These are phyloP conservation scores for Botrytis hyacinthi DNA, from an alignment of 2,329 filamentous ascomycete genomes.

Conservation along the genomic window DNA sequence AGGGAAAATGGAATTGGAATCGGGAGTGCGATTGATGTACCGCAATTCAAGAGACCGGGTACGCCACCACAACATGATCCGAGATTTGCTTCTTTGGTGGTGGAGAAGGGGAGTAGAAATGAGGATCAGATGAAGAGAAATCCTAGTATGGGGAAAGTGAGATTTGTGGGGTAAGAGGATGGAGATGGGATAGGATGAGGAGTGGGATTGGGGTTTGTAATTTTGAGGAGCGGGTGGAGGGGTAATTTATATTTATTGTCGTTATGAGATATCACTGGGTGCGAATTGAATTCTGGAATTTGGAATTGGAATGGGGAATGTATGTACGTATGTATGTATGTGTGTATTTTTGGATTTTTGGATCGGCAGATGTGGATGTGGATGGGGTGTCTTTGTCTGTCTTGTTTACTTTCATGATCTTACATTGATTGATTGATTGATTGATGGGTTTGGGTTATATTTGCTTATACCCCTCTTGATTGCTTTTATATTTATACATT, in stretches of 20 bases:
- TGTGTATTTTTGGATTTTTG: not conserved
- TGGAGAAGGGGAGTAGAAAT: not conserved
- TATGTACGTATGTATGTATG: not conserved
- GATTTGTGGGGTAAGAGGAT: not conserved
- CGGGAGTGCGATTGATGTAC: not conserved
- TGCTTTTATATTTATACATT: not conserved
- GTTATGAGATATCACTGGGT: not conserved
- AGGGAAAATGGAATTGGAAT: not conserved
- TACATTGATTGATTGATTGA: not conserved
- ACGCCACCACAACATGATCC: constrained; percentile 11
- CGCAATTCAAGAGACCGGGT: not conserved
- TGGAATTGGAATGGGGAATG: not conserved
- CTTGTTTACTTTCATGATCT: not conserved
- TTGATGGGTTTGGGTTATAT: constrained; percentile 1
- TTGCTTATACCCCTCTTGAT: not conserved
- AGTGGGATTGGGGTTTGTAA: not conserved
- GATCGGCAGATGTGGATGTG: not conserved
- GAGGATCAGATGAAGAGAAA: constrained; percentile 22
- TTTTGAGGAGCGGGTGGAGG: not conserved
- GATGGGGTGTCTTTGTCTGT: not conserved
- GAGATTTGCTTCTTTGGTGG: constrained; percentile 33
- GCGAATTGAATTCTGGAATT: not conserved
- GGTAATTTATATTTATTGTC: constrained; percentile 8
- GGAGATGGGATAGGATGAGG: not conserved
- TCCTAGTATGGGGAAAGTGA: not conserved